phyloP scores from a whole-genome alignment of 2,329 filamentous ascomycete genomes.

The Amphichorda felina region DNA sequence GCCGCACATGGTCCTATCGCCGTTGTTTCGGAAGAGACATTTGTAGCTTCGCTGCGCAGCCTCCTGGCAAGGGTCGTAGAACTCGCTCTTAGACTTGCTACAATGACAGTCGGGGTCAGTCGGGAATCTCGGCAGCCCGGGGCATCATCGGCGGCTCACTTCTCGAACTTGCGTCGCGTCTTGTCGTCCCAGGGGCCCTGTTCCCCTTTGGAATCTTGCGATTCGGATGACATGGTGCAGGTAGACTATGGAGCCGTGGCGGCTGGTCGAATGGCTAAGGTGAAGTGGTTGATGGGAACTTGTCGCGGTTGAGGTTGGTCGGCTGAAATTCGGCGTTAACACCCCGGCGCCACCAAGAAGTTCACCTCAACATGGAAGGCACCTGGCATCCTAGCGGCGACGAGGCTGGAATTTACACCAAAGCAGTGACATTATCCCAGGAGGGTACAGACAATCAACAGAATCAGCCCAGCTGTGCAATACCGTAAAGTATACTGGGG shows the following conservation, averaged over 20 bases:
- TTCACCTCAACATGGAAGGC: too few species aligned
- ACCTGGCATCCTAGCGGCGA: too few species aligned
- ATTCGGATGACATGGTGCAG: constrained; percentile 6
- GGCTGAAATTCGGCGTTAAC: not conserved
- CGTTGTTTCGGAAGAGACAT: constrained; percentile 80
- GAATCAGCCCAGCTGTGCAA: too few species aligned
- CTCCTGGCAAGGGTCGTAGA: constrained; percentile 91
- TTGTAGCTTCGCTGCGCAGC: constrained; percentile 74
- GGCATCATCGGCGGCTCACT: too few species aligned
- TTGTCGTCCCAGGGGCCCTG: constrained; percentile 43
- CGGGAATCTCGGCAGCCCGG: too few species aligned
- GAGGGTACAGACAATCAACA: too few species aligned
- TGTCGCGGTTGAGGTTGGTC: not conserved
- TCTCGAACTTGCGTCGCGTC: constrained; percentile 51
- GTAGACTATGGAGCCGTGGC: too few species aligned
- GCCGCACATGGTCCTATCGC: constrained; percentile 77
- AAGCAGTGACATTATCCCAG: too few species aligned
- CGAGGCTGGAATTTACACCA: too few species aligned
- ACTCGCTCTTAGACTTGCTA: constrained; percentile 83
- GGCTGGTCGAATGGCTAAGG: not conserved
- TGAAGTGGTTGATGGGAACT: not conserved
- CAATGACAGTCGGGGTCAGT: not conserved
- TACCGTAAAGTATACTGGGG: too few species aligned
- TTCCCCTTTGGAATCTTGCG: constrained; percentile 4
- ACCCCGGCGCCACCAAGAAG: too few species aligned